phyloP scores from a whole-genome alignment of 108 stramenopile genomes.

The Schizochytrium sp. region DNA sequence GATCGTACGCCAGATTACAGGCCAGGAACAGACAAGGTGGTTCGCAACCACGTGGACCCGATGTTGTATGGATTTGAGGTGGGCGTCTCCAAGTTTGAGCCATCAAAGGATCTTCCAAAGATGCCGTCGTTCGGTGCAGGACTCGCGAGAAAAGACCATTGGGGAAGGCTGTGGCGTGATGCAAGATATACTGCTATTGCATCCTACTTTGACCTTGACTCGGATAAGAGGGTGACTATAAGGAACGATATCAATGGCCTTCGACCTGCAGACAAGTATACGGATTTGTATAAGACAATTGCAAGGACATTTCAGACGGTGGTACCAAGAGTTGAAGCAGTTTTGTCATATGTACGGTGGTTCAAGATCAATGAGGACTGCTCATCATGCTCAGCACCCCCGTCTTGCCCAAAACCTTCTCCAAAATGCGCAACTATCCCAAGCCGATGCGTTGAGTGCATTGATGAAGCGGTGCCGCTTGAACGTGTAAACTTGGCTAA shows the following conservation, averaged over 20 bases:
- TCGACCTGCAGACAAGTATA: slow-evolving; percentile 51
- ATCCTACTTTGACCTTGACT: slow-evolving; percentile 16
- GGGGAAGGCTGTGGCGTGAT: slow-evolving; percentile 48
- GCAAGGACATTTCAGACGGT: neutral
- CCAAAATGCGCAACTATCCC: neutral
- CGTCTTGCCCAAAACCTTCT: neutral
- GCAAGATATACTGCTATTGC: slow-evolving; percentile 59
- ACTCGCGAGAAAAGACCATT: slow-evolving; percentile 13
- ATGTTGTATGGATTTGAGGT: slow-evolving; percentile 28
- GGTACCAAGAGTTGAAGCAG: neutral
- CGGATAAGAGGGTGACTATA: slow-evolving; percentile 46
- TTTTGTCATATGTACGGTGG: neutral
- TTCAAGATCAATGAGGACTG: neutral
- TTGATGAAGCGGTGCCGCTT: neutral
- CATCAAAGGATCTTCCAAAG: neutral
- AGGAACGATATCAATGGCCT: slow-evolving; percentile 65
- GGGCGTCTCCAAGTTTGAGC: neutral
- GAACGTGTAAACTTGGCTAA: neutral
- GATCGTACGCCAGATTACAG: slow-evolving; percentile 60
- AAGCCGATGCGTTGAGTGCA: neutral
- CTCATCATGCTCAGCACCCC: too few relatives aligned
- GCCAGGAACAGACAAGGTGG: slow-evolving; percentile 30
- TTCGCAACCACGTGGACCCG: slow-evolving; percentile 64
- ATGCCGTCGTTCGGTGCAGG: neutral
- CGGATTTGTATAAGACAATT: slow-evolving; percentile 48